Evolutionary conservation across 2,329 filamentous ascomycete species (phyloP), one percentile per base, ranked within the genome.

Genomic region (Talaromyces islandicus): DNA sequence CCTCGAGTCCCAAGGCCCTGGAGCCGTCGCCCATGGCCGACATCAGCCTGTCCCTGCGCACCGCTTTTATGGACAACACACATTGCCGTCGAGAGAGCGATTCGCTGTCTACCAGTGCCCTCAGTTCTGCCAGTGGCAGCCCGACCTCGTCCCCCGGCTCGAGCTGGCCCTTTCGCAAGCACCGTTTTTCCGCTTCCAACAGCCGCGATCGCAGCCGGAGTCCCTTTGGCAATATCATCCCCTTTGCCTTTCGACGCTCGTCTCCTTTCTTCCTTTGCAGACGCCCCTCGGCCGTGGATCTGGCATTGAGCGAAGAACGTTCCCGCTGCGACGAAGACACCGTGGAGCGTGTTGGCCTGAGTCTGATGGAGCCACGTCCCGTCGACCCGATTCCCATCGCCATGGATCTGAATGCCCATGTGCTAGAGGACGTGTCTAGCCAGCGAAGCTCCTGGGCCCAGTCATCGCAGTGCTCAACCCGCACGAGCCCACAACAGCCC

Each of bases 331-430:
- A 70, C 21, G 70, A 66, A 35, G 73, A 80, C 55, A 60, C 68
- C 0, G 68, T 76, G 62, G 76, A 78, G 62, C 65, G 75, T 11
- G 66, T 74, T 54, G 77, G 77, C 0, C 60, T 80, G 43, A 73
- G 71, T 24, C 66, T 80, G 21, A 70, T 80, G 69, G 78, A 80
- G 66, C 78, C 78, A 1, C 66, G 78, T 19, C 78, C 78, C 0
- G 73, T 77, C 7, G 74, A 76, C 60, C 70, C 69, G 2, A 62
- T 69, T 38, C 67, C 65, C 3, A 66, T 68, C 12, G 64, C 66
- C 9, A 66, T 69, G 66, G 63, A 67, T 51, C 50, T 68, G 56
- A 65, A 64, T 32, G 62, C 62, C 50, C 65, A 62, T 55, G 41
- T 67, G 25, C 62, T 67, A 51, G 62, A 55, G 24, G 58, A 62